phyloP scores from a whole-genome alignment of 2,329 filamentous ascomycete genomes.

The Fusarium sp. region DNA sequence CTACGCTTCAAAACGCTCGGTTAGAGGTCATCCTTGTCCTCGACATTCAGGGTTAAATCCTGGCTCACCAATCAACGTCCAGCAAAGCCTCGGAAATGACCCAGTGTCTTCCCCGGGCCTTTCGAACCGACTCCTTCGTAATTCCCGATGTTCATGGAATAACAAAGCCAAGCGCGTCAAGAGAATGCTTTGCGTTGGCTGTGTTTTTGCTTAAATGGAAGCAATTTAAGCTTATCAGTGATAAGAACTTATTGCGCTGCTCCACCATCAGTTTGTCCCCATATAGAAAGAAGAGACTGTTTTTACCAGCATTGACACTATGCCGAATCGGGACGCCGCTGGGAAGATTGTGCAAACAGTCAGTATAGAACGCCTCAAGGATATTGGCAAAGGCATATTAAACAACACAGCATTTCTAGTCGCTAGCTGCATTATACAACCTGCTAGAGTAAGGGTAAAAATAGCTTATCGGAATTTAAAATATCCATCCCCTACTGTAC shows the following conservation, averaged over 20 bases:
- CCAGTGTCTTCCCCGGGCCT: not conserved
- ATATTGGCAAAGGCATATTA: accelerated
- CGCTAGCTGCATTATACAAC: not conserved
- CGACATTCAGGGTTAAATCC: not conserved
- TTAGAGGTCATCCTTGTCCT: not conserved
- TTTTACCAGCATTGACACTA: too few species aligned
- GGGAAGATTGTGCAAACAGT: not conserved
- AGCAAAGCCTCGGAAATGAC: not conserved
- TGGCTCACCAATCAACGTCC: not conserved
- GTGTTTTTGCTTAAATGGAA: not conserved
- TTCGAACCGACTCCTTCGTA: not conserved
- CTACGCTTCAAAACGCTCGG: not conserved
- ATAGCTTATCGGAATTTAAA: not conserved
- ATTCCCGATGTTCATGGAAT: not conserved
- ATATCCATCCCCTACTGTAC: not conserved
- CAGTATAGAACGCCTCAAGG: not conserved
- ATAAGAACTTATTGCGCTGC: not conserved
- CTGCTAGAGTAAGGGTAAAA: accelerated
- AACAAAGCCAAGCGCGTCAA: not conserved
- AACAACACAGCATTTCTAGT: accelerated
- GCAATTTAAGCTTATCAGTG: not conserved
- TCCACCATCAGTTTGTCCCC: not conserved
- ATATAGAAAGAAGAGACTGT: too few species aligned
- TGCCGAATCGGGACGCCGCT: not conserved
- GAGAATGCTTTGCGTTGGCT: not conserved